Base-by-base conservation (phyloP, 1,284 basidiomycete species). In the Rhodotorula sp. region DNA sequence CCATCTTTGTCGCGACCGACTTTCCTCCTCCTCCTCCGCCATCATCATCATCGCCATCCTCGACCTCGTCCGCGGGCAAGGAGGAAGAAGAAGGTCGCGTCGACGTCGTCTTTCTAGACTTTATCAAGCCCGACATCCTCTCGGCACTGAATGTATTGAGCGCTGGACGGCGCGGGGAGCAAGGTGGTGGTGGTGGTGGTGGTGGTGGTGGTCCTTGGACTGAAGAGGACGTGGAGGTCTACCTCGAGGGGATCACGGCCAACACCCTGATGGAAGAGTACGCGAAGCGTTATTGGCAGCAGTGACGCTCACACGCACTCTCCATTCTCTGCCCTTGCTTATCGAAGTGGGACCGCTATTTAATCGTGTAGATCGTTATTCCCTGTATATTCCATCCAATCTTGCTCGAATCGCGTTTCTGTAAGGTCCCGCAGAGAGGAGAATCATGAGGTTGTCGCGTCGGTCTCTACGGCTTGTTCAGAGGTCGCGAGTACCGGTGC, bases 71-170 rank as follows among this genome's bases (percentile, higher is more conserved):
- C 5, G 26, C 23, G 5, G 49, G 26, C 10, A 54, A 58, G 26
- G 63, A 62, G 20, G 47, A 58, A 8, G 62, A 62, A 21, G 69
- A 66, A n/a, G n/a, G n/a, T 14, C 12, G 8, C 18, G 67, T 78
- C 21, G 76, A 79, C 60, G 62, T 79, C 21, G 76, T 77, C 20
- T 79, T 76, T 54, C 75, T 77, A 56, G 77, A 78, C 62, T 78
- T 79, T 63, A 78, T 79, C 58, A 54, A 65, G n/a, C 71, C 72
- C 4, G 73, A 79, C 43, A 59, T 79, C 15, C 5, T 79, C 2
- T 21, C 52, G 23, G 76, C 76, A 8, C 57, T 79, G 15, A 79
- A 79, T 26, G 57, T 46, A 0, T 52, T 79, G 16, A 71, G 47
- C 23, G 43, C 39, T 8, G 7, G 5, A n/a, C 31, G 34, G 34